Conservation (phyloP, 169 alveolate species). For the Plasmodium reichenowi region DNA sequence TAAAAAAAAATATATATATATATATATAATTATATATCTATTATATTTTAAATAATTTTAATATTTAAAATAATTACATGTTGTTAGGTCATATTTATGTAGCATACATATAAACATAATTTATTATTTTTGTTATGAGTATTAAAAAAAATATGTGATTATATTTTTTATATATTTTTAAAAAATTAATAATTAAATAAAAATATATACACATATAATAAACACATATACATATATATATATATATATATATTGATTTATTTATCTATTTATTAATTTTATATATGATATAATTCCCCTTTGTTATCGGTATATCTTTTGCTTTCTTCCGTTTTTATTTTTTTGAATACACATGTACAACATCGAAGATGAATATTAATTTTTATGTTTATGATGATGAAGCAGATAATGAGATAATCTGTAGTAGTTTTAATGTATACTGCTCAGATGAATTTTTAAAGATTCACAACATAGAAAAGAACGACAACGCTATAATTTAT, state of each 20-base stretch:
- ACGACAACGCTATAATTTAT: conserved; percentile 57
- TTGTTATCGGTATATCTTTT: background rate
- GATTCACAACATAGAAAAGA: conserved; percentile 8
- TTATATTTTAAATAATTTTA: too few species aligned
- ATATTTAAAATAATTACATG: too few species aligned
- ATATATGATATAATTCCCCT: background rate
- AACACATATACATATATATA: background rate
- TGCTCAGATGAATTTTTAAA: conserved; percentile 49
- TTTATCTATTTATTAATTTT: background rate
- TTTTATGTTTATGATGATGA: conserved; percentile 50
- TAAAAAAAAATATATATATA: too few species aligned
- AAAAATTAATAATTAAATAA: too few species aligned
- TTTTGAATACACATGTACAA: background rate
- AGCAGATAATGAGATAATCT: conserved; percentile 33
- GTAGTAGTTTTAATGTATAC: conserved; percentile 55
- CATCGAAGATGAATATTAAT: conserved; percentile 38
- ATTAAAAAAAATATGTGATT: too few species aligned
- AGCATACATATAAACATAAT: too few species aligned
- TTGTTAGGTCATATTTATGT: too few species aligned
- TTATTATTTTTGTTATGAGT: too few species aligned
- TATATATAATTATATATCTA: too few species aligned
- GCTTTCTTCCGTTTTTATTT: background rate
- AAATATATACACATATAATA: too few species aligned
- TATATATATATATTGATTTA: background rate
- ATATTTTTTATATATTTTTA: too few species aligned